Percentiles rank a stretch among this genome's conserved stretches.
phyloP scores from a whole-genome alignment of 139 green algal species.

The Asterochloris sp. region DNA sequence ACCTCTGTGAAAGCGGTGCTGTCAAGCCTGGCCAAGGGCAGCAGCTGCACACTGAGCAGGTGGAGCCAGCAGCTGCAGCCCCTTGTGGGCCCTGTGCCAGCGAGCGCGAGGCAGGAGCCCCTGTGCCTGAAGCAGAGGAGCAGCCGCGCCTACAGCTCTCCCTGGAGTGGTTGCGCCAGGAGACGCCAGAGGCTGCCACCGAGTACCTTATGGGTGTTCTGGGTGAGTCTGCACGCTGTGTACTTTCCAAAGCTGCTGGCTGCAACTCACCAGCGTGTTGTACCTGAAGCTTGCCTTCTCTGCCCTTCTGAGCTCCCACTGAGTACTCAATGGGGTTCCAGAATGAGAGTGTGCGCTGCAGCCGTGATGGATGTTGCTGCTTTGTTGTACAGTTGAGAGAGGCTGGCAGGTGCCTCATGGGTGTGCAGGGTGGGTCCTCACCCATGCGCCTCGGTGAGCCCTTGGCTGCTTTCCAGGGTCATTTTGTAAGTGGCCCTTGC shows the following conservation, averaged over 20 bases:
- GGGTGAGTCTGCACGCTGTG: slow-evolving; percentile 15
- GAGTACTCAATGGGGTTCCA: neutral
- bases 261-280: neutral
- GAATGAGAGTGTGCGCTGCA: neutral
- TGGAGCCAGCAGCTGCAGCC: no score
- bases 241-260: neutral
- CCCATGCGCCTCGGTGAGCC: no score
- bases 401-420: no score
- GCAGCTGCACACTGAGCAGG: no score
- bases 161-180: slow-evolving; percentile 66
- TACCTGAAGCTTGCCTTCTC: neutral
- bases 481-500: no score
- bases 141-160: slow-evolving; percentile 27
- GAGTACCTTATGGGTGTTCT: slow-evolving; percentile 53
- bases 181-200: slow-evolving; percentile 31
- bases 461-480: no score
- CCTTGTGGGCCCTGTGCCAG: no score
- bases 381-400: neutral
- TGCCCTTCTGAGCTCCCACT: neutral
- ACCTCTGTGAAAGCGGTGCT: no score
- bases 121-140: no score
- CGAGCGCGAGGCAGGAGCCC: no score
- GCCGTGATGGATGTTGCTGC: neutral
- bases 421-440: no score
- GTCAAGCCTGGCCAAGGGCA: no score